phyloP scores from a whole-genome alignment of 2,329 filamentous ascomycete species.

The Pseudocercospora vitis region DNA sequence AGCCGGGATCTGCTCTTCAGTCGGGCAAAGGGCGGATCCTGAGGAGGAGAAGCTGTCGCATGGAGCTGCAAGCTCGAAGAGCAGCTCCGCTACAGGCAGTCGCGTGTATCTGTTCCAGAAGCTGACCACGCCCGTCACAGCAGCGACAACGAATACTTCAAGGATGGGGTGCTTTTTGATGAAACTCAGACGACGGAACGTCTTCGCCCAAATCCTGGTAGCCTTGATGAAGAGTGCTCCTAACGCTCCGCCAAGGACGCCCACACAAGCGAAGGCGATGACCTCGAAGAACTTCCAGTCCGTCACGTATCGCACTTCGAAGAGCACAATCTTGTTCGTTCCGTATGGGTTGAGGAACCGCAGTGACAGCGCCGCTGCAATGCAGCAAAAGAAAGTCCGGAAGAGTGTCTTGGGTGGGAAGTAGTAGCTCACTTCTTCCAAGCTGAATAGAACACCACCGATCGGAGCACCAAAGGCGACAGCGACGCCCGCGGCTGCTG shows the following conservation, averaged over 20 bases:
- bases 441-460: slow-evolving; percentile 84
- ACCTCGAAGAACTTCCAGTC: slow-evolving; percentile 97
- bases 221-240: slow-evolving; percentile 97
- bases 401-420: slow-evolving; percentile 97
- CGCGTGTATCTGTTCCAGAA: slow-evolving; percentile 95
- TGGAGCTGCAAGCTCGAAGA: slow-evolving; percentile 87
- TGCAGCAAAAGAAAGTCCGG: slow-evolving; percentile 97
- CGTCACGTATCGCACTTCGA: slow-evolving; percentile 83
- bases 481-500: slow-evolving; percentile 85
- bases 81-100: slow-evolving; percentile 82
- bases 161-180: slow-evolving; percentile 84
- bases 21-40: slow-evolving; percentile 77
- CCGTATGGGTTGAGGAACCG: slow-evolving; percentile 97
- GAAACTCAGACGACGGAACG: slow-evolving; percentile 74
- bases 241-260: slow-evolving; percentile 76
- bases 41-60: slow-evolving; percentile 69
- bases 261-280: slow-evolving; percentile 78
- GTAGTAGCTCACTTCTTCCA: slow-evolving; percentile 96
- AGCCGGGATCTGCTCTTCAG: slow-evolving; percentile 71
- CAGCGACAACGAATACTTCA: slow-evolving; percentile 83
- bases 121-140: slow-evolving; percentile 78
- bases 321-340: slow-evolving; percentile 93
- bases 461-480: slow-evolving; percentile 92
- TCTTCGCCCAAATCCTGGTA: slow-evolving; percentile 82
- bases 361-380: slow-evolving; percentile 80